phyloP scores from a whole-genome alignment of 176 grass and related monocot genomes.

The Cocos nucifera region DNA sequence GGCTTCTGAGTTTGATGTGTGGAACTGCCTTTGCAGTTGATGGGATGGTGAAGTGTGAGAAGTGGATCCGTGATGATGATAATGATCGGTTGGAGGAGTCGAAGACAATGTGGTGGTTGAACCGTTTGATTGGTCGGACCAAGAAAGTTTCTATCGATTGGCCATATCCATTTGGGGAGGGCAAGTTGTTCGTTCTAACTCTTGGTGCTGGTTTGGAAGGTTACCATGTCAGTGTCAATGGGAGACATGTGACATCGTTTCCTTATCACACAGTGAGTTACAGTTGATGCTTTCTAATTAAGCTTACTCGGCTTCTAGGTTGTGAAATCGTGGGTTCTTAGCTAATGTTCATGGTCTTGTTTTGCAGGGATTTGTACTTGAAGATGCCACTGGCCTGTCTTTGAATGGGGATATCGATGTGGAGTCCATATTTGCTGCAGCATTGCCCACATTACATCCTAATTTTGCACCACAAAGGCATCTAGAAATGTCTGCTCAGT shows the following conservation, averaged over 20 bases:
- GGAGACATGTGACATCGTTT: slow-evolving; percentile 78
- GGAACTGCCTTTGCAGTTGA: slow-evolving; percentile 49
- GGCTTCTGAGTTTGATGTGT: not conserved
- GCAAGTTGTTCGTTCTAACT: slow-evolving; percentile 82
- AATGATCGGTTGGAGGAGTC: slow-evolving; percentile 41
- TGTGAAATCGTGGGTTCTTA: not conserved
- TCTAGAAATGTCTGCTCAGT: slow-evolving; percentile 65
- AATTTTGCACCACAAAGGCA: slow-evolving; percentile 74
- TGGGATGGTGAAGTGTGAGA: slow-evolving; percentile 83
- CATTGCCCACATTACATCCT: slow-evolving; percentile 73
- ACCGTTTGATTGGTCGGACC: slow-evolving; percentile 66
- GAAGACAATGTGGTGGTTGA: slow-evolving; percentile 76
- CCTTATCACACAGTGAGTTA: slow-evolving; percentile 78
- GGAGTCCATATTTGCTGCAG: slow-evolving; percentile 72
- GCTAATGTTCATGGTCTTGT: slow-evolving; percentile 25
- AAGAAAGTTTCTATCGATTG: slow-evolving; percentile 69
- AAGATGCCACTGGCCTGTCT: slow-evolving; percentile 93
- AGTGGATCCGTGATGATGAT: slow-evolving; percentile 81
- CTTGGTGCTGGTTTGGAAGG: slow-evolving; percentile 88
- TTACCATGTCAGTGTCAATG: slow-evolving; percentile 88
- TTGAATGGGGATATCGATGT: slow-evolving; percentile 83
- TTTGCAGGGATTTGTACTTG: slow-evolving; percentile 75
- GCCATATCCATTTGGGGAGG: slow-evolving; percentile 85
- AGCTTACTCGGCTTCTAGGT: no score
- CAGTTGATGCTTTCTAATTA: not conserved